phyloP scores from a whole-genome alignment of 805 yeast species.

The Yamadazyma kitorensis region DNA sequence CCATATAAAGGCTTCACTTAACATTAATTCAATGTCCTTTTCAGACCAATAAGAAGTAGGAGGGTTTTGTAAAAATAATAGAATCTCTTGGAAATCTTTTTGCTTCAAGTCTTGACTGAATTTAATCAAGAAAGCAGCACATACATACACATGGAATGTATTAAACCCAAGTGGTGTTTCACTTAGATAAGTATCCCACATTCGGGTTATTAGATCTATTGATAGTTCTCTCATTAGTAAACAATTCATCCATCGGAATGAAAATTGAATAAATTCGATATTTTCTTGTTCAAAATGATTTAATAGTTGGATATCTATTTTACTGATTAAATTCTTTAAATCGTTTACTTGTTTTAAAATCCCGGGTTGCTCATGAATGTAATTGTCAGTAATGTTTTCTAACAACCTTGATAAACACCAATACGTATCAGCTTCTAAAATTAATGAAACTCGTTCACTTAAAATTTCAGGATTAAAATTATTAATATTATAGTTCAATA shows the following conservation, averaged over 20 bases:
- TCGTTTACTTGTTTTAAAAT: conserved; percentile 87
- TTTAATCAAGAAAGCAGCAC: conserved; percentile 92
- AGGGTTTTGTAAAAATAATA: conserved; percentile 85
- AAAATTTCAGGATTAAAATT: conserved; percentile 60
- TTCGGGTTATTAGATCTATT: conserved; percentile 73
- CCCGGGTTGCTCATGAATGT: conserved; percentile 98
- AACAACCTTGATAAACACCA: conserved; percentile 92
- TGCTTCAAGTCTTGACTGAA: conserved; percentile 75
- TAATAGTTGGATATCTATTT: conserved; percentile 74
- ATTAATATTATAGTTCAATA: conserved; percentile 40
- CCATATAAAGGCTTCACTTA: conserved; percentile 97
- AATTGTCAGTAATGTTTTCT: conserved; percentile 95
- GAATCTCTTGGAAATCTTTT: conserved; percentile 93
- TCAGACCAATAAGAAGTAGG: conserved; percentile 87
- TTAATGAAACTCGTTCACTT: conserved; percentile 57
- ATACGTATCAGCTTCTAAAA: conserved; percentile 91
- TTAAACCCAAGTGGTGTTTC: conserved; percentile 78
- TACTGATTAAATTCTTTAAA: conserved; percentile 67
- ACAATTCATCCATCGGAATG: conserved; percentile 99
- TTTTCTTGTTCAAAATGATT: conserved; percentile 76
- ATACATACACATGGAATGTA: conserved; percentile 92
- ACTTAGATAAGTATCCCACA: conserved; percentile 96
- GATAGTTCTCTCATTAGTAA: conserved; percentile 89
- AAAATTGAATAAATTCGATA: conserved; percentile 92
- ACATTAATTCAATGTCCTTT: conserved; percentile 83